These are phyloP conservation scores for Thermoascus crustaceus DNA, from an alignment of 2,329 filamentous ascomycete species.

Conservation along the genomic window DNA sequence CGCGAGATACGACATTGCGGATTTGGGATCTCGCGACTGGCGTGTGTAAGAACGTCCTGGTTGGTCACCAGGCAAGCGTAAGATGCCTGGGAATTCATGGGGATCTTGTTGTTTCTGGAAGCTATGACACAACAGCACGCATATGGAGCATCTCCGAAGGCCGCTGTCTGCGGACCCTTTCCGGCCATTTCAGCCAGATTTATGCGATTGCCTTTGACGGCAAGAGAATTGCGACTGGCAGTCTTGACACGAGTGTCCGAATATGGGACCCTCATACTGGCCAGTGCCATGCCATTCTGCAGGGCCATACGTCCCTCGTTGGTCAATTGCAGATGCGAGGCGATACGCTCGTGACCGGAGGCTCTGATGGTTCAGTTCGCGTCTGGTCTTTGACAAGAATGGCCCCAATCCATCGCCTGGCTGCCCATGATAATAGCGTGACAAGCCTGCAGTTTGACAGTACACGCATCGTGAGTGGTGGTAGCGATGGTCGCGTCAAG, in stretches of 20 bases:
- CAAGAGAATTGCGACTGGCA: constrained; percentile 84
- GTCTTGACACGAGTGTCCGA: constrained; percentile 89
- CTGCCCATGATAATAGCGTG: constrained; percentile 96
- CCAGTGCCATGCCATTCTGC: constrained; percentile 80
- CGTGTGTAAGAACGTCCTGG: constrained; percentile 80
- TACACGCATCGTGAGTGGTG: constrained; percentile 87
- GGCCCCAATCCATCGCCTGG: constrained; percentile 85
- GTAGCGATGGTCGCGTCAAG: constrained; percentile 94
- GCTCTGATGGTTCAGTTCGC: constrained; percentile 88
- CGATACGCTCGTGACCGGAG: constrained; percentile 89
- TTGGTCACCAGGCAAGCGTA: constrained; percentile 92
- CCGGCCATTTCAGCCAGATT: constrained; percentile 96
- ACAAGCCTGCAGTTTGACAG: constrained; percentile 97
- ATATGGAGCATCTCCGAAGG: constrained; percentile 98
- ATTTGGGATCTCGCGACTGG: constrained; percentile 92
- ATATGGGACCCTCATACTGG: constrained; percentile 92
- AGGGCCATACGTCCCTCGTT: constrained; percentile 93
- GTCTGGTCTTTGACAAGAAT: constrained; percentile 92
- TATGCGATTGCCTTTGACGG: constrained; percentile 98
- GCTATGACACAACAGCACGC: constrained; percentile 92
- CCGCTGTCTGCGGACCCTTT: constrained; percentile 78
- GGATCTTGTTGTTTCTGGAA: constrained; percentile 94
- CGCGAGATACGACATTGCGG: constrained; percentile 84
- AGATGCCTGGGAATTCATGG: constrained; percentile 92
- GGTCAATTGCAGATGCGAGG: constrained; percentile 94